Evolutionary conservation across 192 early-diverging fungal genomes (phyloP), one percentile per base, ranked within the genome.

Genomic region (Thamnidium elegans): DNA sequence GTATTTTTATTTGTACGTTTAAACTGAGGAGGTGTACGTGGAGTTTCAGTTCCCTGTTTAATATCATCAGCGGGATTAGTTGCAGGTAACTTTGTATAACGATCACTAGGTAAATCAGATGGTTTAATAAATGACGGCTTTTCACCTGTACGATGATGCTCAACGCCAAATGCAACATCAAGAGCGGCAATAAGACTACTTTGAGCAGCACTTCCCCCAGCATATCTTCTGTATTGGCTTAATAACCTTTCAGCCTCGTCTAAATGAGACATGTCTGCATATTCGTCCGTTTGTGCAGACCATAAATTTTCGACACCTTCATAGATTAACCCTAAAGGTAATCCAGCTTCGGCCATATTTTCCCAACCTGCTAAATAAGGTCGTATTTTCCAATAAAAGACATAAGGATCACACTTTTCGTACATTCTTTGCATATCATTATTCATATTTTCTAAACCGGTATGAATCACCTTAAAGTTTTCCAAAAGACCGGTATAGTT

Each of bases 161-260:
- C 84, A 34, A 99, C 84, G 17, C 92, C 92, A 44, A 99, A 83
- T 0, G 87, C 89, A 61, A 93, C 86, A 70, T 99, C 96, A 26
- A 97, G 73, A 17, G 87, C 84, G 67, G 96, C 95, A 43, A 99
- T 92, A 53, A 96, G 68, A n/a, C 94, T 86, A 21, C 89, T 93
- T 74, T 99, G 96, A 0, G 92, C 96, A 4, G 96, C 95, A 75
- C 92, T 94, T 0, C 91, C 96, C 36, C 96, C 96, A 1, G 94
- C 91, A 74, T 90, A 87, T 62, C 81, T 84, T 51, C 89, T 83
- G 80, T 87, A 90, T 17, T 85, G 68, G 10, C 71, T 74, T 19
- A 83, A 62, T n/a, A 84, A 63, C 48, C 79, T 71, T 50, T 82
- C 73, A 66, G 67, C 78, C 73, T 68, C 83, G 58, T 56, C 74